Evolutionary conservation across 441 rosid species (phyloP).

Genomic region (Pelargonium citronellum): DNA sequence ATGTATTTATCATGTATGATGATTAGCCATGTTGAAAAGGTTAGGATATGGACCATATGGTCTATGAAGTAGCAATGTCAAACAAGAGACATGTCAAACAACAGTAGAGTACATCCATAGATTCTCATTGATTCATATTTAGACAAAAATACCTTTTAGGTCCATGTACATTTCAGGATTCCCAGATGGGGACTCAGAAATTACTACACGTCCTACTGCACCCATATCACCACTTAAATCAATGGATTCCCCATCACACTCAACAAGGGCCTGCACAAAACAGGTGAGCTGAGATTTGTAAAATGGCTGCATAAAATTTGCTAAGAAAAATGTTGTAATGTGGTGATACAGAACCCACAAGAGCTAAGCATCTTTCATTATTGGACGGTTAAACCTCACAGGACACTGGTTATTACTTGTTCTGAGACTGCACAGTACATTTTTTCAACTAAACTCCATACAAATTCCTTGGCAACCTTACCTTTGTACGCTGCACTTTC

Average conservation of each 20-base stretch:
- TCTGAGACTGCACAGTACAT: constrained; percentile 13
- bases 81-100: not conserved
- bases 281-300: constrained; percentile 10
- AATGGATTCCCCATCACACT: constrained; percentile 91
- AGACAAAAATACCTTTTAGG: constrained; percentile 58
- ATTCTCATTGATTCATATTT: constrained; percentile 11
- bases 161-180: constrained; percentile 66
- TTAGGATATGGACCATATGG: constrained; percentile 1
- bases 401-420: not conserved
- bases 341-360: not conserved
- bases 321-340: not conserved
- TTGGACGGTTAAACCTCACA: not conserved
- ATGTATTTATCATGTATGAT: constrained; percentile 14
- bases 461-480: constrained; percentile 20
- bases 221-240: constrained; percentile 97
- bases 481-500: constrained; percentile 84
- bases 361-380: not conserved
- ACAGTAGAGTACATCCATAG: constrained; percentile 6
- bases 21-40: constrained; percentile 3
- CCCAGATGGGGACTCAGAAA: constrained; percentile 49
- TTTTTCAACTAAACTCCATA: constrained; percentile 10
- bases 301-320: not conserved
- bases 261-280: constrained; percentile 70
- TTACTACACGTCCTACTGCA: constrained; percentile 79
- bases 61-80: constrained; percentile 7